These are phyloP conservation scores for Epithemia pelagica DNA, from an alignment of 108 stramenopile genomes.

Conservation along the genomic window DNA sequence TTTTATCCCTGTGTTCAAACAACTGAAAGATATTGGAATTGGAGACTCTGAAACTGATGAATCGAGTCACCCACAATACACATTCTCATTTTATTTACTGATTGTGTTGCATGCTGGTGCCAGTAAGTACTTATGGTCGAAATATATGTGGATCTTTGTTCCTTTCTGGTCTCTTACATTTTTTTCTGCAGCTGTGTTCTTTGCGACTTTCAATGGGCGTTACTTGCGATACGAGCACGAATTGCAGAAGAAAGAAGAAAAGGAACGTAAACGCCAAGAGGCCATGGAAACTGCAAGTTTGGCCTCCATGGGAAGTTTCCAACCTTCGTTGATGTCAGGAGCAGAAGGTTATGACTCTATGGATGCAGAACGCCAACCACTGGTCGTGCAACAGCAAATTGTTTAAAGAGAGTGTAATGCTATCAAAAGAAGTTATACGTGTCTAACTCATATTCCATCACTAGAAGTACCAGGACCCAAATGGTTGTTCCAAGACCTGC, in stretches of 20 bases:
- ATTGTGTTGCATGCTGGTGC: constrained; percentile 67
- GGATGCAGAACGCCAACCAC: not conserved
- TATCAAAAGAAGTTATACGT: too few species aligned
- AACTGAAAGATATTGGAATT: constrained; percentile 60
- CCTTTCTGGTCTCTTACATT: not conserved
- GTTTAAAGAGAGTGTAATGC: too few species aligned
- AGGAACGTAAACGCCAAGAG: constrained; percentile 9
- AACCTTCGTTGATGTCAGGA: not conserved
- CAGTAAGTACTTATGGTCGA: not conserved
- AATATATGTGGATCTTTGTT: not conserved
- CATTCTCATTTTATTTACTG: constrained; percentile 78
- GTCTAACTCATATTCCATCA: too few species aligned
- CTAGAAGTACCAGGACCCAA: too few species aligned
- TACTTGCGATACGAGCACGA: constrained; percentile 77
- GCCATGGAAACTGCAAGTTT: not conserved
- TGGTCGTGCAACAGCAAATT: not conserved
- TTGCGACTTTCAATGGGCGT: constrained; percentile 81
- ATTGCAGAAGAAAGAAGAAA: constrained; percentile 40
- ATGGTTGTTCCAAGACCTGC: too few species aligned
- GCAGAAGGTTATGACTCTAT: not conserved
- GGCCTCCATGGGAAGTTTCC: not conserved
- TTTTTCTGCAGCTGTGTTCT: constrained; percentile 47
- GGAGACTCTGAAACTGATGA: constrained; percentile 32
- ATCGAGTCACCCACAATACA: constrained; percentile 61
- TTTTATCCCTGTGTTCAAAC: constrained; percentile 84